Conservation (phyloP, 257 asterid genomes). For the Ligustrum vulgare region DNA sequence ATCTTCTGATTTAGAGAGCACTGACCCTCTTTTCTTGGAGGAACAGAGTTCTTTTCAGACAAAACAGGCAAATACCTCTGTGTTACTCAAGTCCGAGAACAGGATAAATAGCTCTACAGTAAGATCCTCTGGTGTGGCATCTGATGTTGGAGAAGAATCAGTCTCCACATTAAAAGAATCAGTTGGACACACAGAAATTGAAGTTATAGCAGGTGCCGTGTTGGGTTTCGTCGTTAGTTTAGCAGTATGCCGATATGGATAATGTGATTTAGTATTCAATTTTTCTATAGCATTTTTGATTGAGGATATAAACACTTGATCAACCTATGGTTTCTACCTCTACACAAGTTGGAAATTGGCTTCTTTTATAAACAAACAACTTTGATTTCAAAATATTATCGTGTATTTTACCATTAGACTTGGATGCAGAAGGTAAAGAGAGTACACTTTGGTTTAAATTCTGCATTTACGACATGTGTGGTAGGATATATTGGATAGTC, state of each 20-base stretch:
- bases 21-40: constrained; percentile 30
- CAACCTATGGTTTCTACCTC: not conserved
- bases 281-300: not conserved
- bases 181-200: constrained; percentile 80
- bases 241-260: constrained; percentile 47
- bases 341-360: not conserved
- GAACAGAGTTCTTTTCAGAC: constrained; percentile 32
- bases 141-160: constrained; percentile 28
- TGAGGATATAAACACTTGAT: not conserved
- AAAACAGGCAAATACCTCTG: constrained; percentile 31
- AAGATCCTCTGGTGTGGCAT: constrained; percentile 15
- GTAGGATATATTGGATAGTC: not conserved
- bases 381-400: not conserved
- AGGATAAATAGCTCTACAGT: constrained; percentile 11
- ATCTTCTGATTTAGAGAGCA: constrained; percentile 30
- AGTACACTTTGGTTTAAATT: not conserved
- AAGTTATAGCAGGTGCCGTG: constrained; percentile 85
- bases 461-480: too few relatives aligned
- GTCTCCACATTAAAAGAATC: constrained; percentile 66
- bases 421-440: not conserved
- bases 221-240: constrained; percentile 75
- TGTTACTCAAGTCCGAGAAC: constrained; percentile 45
- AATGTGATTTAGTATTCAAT: constrained; percentile 6
- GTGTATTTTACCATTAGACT: not conserved
- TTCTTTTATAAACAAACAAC: not conserved